Evolutionary conservation across 495 filamentous ascomycete species (phyloP), one percentile per base, ranked within the genome.

Genomic region (Tuber aestivum): DNA sequence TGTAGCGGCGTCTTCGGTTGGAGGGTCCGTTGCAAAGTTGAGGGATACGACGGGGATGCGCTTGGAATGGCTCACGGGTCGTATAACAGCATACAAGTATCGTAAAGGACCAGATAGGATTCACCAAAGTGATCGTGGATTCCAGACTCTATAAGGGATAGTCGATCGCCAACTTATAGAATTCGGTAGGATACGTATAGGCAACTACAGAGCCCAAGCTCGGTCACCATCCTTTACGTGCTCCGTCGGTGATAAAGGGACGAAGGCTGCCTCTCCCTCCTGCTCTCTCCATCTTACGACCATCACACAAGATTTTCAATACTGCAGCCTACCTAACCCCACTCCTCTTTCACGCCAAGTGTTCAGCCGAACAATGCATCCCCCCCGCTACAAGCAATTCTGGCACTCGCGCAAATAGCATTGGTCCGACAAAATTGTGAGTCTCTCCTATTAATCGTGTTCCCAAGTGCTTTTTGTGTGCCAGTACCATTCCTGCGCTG

Each of bases 1-100:
- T 65, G 45, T 61, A 48, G 38, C 56, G 35, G 68, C 61, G 68
- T 32, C 21, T 38, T 69, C 40, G 56, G 56, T 74, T 48, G 73
- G 73, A 42, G 42, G 68, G 69, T 70, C n/a, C 35, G 14, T 65
- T 35, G 56, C 32, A 65, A 61, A 65, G n/a, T 35, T 35, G n/a
- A 32, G 27, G 56, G 27, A 65, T 65, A 35, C 4, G 56, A 65
- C 27, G 4, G 14, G 14, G 14, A 14, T 6, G 56, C 2, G 14
- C 27, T 65, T 14, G 56, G 56, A 35, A 65, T 35, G 32, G 10
- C 27, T 35, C 27, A 65, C 27, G 16, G 56, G 56, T 65, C 35
- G 14, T 40, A 40, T 40, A 40, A 40, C 0, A 35, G 27, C 56
- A 65, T 65, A 35, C 56, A 35, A 65, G 56, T n/a, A n/a, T n/a